A percentile compares a stretch with the other conserved stretches of the same genome.
phyloP scores from a whole-genome alignment of 495 filamentous ascomycete genomes.

The Talaromyces adpressus region DNA sequence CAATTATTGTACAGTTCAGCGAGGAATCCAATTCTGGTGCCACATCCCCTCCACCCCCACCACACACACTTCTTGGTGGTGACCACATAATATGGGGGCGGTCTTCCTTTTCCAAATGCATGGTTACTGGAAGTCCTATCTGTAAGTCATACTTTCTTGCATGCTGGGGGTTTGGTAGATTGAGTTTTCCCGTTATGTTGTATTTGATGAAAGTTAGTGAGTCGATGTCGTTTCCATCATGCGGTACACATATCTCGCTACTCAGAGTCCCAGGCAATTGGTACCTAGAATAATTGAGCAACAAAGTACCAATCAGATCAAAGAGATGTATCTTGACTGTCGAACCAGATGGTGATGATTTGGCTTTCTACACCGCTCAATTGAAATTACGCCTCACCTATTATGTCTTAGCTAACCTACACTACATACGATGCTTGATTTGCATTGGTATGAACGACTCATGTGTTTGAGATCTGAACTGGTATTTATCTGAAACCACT shows the following conservation, averaged over 20 bases:
- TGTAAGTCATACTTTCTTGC: neutral
- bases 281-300: neutral
- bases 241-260: neutral
- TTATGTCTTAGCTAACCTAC: neutral
- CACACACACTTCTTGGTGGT: neutral
- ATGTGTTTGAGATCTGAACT: neutral
- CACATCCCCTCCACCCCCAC: neutral
- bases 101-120: neutral
- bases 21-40: neutral
- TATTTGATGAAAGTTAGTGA: neutral
- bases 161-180: neutral
- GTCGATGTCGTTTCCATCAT: neutral
- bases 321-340: neutral
- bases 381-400: neutral
- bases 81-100: neutral
- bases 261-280: neutral
- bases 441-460: neutral
- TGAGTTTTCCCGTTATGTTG: neutral
- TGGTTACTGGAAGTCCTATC: neutral
- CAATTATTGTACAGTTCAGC: neutral
- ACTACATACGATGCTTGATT: neutral
- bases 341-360: neutral
- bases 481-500: neutral
- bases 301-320: neutral
- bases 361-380: slow-evolving; percentile 6